Percentiles rank a stretch among this genome's conserved stretches.
Evolutionary conservation across 768 basidiomycete genomes (phyloP).

Genomic region (Hygrocybe coccinea): DNA sequence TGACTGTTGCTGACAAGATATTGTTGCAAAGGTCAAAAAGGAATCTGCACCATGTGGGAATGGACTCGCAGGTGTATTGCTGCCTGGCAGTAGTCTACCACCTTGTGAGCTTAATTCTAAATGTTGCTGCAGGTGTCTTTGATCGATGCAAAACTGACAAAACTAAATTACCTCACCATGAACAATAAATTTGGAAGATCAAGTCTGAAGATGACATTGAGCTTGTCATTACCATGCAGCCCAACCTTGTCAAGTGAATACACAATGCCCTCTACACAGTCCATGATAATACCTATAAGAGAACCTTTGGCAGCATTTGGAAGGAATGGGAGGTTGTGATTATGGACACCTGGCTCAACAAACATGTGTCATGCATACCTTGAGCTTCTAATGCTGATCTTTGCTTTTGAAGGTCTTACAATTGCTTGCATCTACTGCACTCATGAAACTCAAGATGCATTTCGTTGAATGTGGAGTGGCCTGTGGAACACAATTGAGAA

Average conservation of each 20-base stretch:
- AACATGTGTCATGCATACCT: not conserved
- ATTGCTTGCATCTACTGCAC: conserved; percentile 16
- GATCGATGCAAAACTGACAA: not conserved
- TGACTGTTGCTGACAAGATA: not conserved
- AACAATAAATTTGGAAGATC: not conserved
- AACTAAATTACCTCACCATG: not conserved
- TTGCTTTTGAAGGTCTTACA: conserved; percentile 7
- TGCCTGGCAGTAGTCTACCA: too few relatives aligned
- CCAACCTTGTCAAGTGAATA: not conserved
- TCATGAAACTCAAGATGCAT: conserved; percentile 14
- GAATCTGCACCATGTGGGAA: not conserved
- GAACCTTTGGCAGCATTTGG: not conserved
- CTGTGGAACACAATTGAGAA: conserved; percentile 16
- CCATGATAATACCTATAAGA: conserved; percentile 1
- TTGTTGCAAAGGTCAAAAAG: not conserved
- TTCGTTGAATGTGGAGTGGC: conserved; percentile 12
- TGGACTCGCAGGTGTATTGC: not conserved
- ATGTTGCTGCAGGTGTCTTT: not conserved
- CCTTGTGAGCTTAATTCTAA: not conserved
- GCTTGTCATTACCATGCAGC: not conserved
- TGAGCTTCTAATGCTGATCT: not conserved
- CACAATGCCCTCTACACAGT: not conserved
- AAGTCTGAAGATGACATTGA: not conserved
- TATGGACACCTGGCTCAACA: not conserved
- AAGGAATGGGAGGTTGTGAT: conserved; percentile 2